These are phyloP conservation scores for Microcyclospora tardicrescens DNA, from an alignment of 2,329 filamentous ascomycete species.

Conservation along the genomic window DNA sequence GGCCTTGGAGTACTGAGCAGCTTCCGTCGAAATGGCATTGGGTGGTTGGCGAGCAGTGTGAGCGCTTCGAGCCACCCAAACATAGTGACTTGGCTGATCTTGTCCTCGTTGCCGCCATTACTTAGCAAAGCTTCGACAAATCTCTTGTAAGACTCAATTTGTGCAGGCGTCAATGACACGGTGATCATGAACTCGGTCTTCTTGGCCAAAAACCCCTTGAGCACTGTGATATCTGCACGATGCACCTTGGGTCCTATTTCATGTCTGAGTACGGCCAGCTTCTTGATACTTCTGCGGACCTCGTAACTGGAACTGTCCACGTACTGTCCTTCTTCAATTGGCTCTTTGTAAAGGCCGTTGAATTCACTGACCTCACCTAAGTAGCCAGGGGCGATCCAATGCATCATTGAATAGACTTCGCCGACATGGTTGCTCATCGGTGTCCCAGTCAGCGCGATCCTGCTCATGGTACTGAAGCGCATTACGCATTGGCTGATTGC, in stretches of 20 bases:
- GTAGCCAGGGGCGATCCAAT: conserved; percentile 73
- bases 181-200: conserved; percentile 77
- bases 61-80: conserved; percentile 44
- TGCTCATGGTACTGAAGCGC: conserved; percentile 51
- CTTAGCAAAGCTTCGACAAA: conserved; percentile 34
- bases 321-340: conserved; percentile 61
- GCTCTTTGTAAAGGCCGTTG: conserved; percentile 51
- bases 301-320: conserved; percentile 46
- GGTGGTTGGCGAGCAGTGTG: conserved; percentile 46
- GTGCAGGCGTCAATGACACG: conserved; percentile 54
- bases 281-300: conserved; percentile 48
- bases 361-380: conserved; percentile 60
- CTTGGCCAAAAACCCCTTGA: conserved; percentile 53
- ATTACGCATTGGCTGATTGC: conserved; percentile 42
- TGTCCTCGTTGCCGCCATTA: conserved; percentile 18
- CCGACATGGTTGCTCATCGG: conserved; percentile 72
- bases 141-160: conserved; percentile 48
- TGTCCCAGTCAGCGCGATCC: conserved; percentile 77
- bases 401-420: conserved; percentile 78
- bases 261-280: conserved; percentile 56
- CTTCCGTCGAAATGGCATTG: conserved; percentile 38
- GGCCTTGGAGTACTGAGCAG: conserved; percentile 28
- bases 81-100: conserved; percentile 31
- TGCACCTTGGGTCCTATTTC: conserved; percentile 68
- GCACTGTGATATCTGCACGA: conserved; percentile 54